Percentiles rank a stretch among this genome's conserved stretches.
These are phyloP conservation scores for Neurospora discreta DNA, from an alignment of 495 filamentous ascomycete species.

Conservation along the genomic window DNA sequence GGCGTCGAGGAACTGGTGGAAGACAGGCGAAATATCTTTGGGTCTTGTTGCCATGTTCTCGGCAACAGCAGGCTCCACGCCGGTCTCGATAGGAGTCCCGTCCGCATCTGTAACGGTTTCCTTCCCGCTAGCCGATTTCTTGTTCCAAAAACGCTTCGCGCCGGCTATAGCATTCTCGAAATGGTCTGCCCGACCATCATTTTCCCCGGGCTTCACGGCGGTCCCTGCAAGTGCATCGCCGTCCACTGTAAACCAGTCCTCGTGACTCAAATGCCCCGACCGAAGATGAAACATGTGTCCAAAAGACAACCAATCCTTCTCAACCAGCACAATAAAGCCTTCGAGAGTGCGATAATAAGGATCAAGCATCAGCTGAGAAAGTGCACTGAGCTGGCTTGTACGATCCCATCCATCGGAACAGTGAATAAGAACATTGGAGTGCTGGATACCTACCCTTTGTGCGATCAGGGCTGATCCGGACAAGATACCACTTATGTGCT, in stretches of 20 bases:
- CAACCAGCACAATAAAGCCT: constrained; percentile 88
- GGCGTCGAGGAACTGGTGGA: constrained; percentile 96
- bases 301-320: constrained; percentile 97
- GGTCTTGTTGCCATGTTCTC: constrained; percentile 39
- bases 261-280: constrained; percentile 72
- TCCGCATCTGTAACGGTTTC: constrained; percentile 46
- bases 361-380: constrained; percentile 88
- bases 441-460: constrained; percentile 77
- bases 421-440: constrained; percentile 92
- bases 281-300: constrained; percentile 94
- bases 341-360: constrained; percentile 93
- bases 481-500: constrained; percentile 75
- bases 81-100: not conserved
- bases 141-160: constrained; percentile 83
- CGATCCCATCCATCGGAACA: constrained; percentile 99
- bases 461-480: constrained; percentile 79
- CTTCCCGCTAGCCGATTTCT: constrained; percentile 57
- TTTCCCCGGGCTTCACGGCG: constrained; percentile 42
- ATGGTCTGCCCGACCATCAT: constrained; percentile 54
- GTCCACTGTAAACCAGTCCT: constrained; percentile 91
- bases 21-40: constrained; percentile 90
- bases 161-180: constrained; percentile 78
- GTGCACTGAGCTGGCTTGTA: constrained; percentile 88
- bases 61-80: constrained; percentile 28
- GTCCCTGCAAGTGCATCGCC: constrained; percentile 50